Base-by-base conservation (phyloP, 805 yeast species). In the Yamadazyma takamatsuzukensis region DNA sequence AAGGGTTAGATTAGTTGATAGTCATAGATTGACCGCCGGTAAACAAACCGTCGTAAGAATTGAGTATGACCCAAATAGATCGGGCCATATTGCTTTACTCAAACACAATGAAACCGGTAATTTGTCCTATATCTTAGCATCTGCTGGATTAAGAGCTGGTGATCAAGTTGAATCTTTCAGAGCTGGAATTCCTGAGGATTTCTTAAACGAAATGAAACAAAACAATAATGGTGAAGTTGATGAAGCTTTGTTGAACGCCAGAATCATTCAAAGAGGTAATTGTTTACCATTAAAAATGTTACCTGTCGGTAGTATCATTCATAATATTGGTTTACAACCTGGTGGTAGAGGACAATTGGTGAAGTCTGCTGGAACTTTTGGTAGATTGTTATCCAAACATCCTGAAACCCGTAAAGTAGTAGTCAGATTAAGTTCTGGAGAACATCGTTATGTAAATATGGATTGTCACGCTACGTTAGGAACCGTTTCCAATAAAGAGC, bases 381-480 rank as follows among this genome's bases (percentile, higher is more conserved):
- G 90, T 22, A 79, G 97, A 48, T 61, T 93, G 33, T 71, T 88
- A 48, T 78, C 89, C 22, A 90, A 89, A 60, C 59, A 80, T 30
- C 83, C 83, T 11, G 85, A 77, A 24, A 74, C 71, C 51, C 68
- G 72, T 31, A 76, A 71, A 47, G 97, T 95, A 6, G 70, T 88
- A 29, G 79, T 93, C 32, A 78, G 86, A 49, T 69, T 93, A 54
- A 84, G 83, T 61, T 76, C 88, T 37, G 97, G 98, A 37, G 98
- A 93, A 64, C 94, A 88, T 51, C 81, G 98, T 52, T 88, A 84
- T 49, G 84, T 93, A 16, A 74, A 84, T 33, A 54, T 87, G 36
- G 83, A 85, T 33, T 86, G 96, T 16, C 85, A 90, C 60, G 97
- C 97, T 15, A 88, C 97, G 1, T 70, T 93, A 41, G 98, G 98